Base-by-base conservation (phyloP, 2,329 filamentous ascomycete species). In the Pseudogymnoascus sp. region DNA sequence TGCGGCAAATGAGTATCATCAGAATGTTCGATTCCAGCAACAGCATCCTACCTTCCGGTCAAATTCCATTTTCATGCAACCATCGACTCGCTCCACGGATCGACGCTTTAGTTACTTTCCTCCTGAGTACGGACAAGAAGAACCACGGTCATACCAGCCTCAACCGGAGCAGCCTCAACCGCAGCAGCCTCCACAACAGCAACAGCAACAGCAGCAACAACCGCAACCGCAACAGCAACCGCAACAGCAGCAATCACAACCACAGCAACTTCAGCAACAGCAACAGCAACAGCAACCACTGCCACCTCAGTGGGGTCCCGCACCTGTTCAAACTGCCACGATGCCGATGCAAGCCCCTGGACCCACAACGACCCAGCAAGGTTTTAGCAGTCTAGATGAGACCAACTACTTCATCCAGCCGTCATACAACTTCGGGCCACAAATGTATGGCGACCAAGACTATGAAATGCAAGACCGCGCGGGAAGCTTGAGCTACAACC, bases 401-500 rank as follows among this genome's bases (percentile, higher is more conserved):
- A 63, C 68, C 7, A 61, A 66, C 2, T 73, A 74, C 47, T 71
- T 72, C 38, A 70, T 70, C 63, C 69, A 73, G 59, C 63, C 68
- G 19, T 65, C 67, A 17, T 71, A 68, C 59, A 67, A 63, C 26
- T 74, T 74, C 62, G 67, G 67, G 2, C 64, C 67, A n/a, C 69
- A 67, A 61, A 44, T 70, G 44, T 73, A 67, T 67, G 76, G 78
- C 47, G 77, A 79, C 53, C 75, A 77, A 10, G 78, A 77, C 64
- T 77, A 76, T 31, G 72, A 77, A 65, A 74, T 79, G 71, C 70
- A 77, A 72, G 82, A 83, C 72, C 83, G 81, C 65, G 85, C 85
- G 70, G 91, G 86, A 67, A 89, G 82, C 65, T 78, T 96, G 33
- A 93, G 87, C 65, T 88, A 92, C 67, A 84, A 91, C 71, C 90